phyloP scores from a whole-genome alignment of 73 alveolate species.

The Paramecium bursaria region DNA sequence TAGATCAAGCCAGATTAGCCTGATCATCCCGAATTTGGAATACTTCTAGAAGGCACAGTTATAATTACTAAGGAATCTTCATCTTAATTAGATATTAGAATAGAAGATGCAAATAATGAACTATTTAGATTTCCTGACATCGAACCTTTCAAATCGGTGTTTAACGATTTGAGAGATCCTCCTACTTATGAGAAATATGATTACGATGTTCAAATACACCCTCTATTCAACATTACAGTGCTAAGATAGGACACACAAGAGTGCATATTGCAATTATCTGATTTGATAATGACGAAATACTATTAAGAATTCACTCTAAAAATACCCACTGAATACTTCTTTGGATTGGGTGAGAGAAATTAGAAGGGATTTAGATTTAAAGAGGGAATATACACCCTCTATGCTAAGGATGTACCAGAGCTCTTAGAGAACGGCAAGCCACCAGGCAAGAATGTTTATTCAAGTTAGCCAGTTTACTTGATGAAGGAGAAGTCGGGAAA shows the following conservation, averaged over 20 bases:
- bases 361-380: slow-evolving; percentile 75
- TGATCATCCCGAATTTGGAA: no score
- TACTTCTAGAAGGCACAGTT: no score
- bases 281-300: slow-evolving; percentile 21
- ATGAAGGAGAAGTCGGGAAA: slow-evolving; percentile 69
- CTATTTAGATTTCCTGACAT: slow-evolving; percentile 27
- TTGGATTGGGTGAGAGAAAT: slow-evolving; percentile 97
- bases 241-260: slow-evolving; percentile 32
- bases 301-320: slow-evolving; percentile 7
- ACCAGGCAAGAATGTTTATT: slow-evolving; percentile 93
- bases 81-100: slow-evolving; percentile 1
- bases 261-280: background rate
- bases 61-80: background rate
- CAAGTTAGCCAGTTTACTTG: slow-evolving; percentile 93
- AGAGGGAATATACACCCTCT: slow-evolving; percentile 91
- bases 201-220: background rate
- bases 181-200: background rate
- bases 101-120: slow-evolving; percentile 6
- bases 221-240: background rate
- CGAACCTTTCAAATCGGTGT: slow-evolving; percentile 4
- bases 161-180: slow-evolving; percentile 21
- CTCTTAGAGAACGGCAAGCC: slow-evolving; percentile 89
- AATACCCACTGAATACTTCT: slow-evolving; percentile 68
- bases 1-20: no score
- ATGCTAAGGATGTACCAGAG: slow-evolving; percentile 86